Evolutionary conservation across 305 asterid genomes (phyloP), one percentile per base, ranked within the genome.

Genomic region (Lippia alba): DNA sequence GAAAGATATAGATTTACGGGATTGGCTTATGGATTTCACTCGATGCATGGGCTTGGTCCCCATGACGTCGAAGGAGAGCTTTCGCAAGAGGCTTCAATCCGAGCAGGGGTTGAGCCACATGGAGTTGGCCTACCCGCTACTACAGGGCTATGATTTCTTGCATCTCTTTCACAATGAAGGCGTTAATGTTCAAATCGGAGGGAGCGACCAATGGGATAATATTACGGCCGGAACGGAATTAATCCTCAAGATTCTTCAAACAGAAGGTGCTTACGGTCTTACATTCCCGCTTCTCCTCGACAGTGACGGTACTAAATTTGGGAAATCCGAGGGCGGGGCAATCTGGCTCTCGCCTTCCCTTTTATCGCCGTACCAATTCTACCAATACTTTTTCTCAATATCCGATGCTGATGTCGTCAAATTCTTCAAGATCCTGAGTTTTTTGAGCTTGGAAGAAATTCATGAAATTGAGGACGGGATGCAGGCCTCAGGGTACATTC

Each of bases 131-230:
- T 93, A 91, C 73, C 98, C 87, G 73, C 72, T 91, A 6, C 83
- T 91, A 40, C 98, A 93, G 76, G 98, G 91, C 40, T 89, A 87
- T 69, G 98, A 93, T 76, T 91, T 91, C 60, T 79, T 89, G 8
- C 86, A 70, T 62, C 91, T 93, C 58, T 91, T 81, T 61, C 80
- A 79, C 7, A 66, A 77, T 10, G 79, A 91, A 63, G 91, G 89
- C 34, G 90, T 91, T 45, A 89, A 79, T 53, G 96, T 93, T 49
- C 98, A 93, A 77, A 81, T 91, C 54, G 98, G 97, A 2, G 98
- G 98, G 36, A 87, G 94, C 56, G 97, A 91, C 78, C 98, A 93
- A 66, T 91, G 97, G 96, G 99, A 97, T 19, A 94, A 94, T 72
- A 88, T 94, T 53, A 94, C 96, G 1, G 92, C 94, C 0, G 98